phyloP scores from a whole-genome alignment of 768 basidiomycete species.

The Lactarius quietus region DNA sequence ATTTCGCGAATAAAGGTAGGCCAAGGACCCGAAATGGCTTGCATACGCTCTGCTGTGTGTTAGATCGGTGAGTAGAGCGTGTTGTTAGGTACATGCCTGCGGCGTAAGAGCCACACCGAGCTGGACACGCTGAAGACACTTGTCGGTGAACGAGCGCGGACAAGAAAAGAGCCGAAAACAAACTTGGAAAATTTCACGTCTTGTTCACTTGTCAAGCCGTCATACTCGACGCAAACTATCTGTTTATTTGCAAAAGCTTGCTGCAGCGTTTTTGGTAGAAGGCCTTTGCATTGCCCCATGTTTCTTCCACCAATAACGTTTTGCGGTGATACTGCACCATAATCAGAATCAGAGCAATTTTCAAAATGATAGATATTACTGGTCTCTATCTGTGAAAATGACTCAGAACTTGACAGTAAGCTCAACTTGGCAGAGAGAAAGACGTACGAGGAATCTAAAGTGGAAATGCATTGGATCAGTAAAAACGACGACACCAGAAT shows the following conservation, averaged over 20 bases:
- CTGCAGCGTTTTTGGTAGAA: slow-evolving; percentile 41
- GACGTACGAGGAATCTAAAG: slow-evolving; percentile 55
- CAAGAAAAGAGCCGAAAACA: slow-evolving; percentile 21
- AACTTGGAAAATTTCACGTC: slow-evolving; percentile 77
- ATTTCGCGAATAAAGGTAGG: slow-evolving; percentile 57
- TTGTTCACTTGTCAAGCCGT: slow-evolving; percentile 44
- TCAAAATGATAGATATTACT: slow-evolving; percentile 35
- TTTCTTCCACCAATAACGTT: slow-evolving; percentile 26
- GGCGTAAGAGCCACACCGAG: slow-evolving; percentile 74
- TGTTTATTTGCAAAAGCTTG: slow-evolving; percentile 67
- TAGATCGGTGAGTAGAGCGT: neutral
- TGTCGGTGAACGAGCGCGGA: neutral
- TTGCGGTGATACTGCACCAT: slow-evolving; percentile 40
- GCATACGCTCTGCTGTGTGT: slow-evolving; percentile 53
- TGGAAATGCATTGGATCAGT: neutral
- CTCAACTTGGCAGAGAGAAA: neutral
- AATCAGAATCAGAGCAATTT: slow-evolving; percentile 25
- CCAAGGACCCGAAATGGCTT: slow-evolving; percentile 58
- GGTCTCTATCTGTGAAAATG: slow-evolving; percentile 39
- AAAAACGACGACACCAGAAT: neutral
- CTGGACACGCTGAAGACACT: slow-evolving; percentile 57
- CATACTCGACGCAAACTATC: slow-evolving; percentile 71
- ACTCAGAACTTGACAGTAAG: neutral
- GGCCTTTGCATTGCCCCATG: slow-evolving; percentile 40
- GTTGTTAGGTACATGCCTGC: slow-evolving; percentile 42